phyloP scores from a whole-genome alignment of 345 rosid species.

The Pseudoturritis turrita region DNA sequence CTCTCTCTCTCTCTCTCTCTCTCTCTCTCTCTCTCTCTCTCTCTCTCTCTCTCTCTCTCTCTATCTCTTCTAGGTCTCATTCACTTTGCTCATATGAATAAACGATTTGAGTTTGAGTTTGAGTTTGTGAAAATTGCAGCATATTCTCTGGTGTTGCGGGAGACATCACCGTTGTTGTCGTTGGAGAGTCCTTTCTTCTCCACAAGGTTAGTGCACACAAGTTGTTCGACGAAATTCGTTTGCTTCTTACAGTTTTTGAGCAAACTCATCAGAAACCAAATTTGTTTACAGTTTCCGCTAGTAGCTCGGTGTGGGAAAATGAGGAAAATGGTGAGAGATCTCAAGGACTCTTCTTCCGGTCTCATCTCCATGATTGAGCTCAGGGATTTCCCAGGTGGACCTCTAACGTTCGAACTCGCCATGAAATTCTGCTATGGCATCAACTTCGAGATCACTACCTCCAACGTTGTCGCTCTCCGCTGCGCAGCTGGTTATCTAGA shows the following conservation, averaged over 20 bases:
- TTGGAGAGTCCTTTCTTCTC: constrained; percentile 75
- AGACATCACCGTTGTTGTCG: constrained; percentile 70
- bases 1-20: neutral
- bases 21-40: neutral
- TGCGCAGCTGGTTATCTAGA: constrained; percentile 76
- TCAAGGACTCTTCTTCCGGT: constrained; percentile 39
- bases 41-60: neutral
- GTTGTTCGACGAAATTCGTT: neutral
- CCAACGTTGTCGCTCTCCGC: constrained; percentile 60
- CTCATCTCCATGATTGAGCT: constrained; percentile 49
- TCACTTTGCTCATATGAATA: neutral
- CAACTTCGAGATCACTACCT: constrained; percentile 74
- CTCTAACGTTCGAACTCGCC: constrained; percentile 68
- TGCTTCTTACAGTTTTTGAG: neutral
- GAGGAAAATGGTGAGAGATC: constrained; percentile 57
- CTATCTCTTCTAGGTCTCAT: no score
- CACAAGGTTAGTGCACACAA: constrained; percentile 57
- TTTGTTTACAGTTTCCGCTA: constrained; percentile 65
- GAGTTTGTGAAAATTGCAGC: constrained; percentile 31
- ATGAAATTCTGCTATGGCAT: constrained; percentile 91
- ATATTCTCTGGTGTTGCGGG: constrained; percentile 89
- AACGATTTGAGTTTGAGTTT: neutral
- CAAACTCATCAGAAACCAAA: neutral
- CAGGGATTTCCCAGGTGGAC: constrained; percentile 64
- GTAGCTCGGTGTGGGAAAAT: constrained; percentile 82